Base-by-base conservation (phyloP, 768 basidiomycete species). In the Kwoniella dendrophila region DNA sequence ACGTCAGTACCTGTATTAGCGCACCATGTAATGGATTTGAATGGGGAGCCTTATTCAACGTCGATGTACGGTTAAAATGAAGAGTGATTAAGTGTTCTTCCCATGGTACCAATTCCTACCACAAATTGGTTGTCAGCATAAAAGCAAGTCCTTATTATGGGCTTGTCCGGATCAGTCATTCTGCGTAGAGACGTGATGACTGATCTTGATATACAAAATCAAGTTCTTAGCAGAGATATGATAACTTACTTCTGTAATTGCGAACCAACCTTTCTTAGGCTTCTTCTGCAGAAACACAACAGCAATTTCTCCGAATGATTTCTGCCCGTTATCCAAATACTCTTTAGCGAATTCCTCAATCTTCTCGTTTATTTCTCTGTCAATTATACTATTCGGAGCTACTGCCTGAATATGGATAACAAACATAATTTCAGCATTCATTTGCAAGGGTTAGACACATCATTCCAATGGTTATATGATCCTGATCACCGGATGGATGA, bases 51-150 rank as follows among this genome's bases (percentile, higher is more conserved):
- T 34, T 40, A 43, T 32, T 34, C 29, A 66, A 43, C 20, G 12
- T 20, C 41, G n/a, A n/a, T n/a, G n/a, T n/a, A n/a, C n/a, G n/a
- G n/a, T n/a, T n/a, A n/a, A n/a, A 57, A 34, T 52, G 41, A 4
- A 71, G 44, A 2, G 68, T 69, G 45, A 75, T 71, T 36, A 75
- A 63, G 52, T 75, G 74, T 59, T 73, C 74, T 64, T 75, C 74
- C 74, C 74, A 75, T 27, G 74, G 74, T 10, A 75, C 51, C 40
- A 73, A 62, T 55, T 75, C 74, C 74, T 75, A 34, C 33, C 10
- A 43, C 14, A 8, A 54, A 34, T 34, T 33, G 33, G 26, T 22
- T 11, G 11, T 29, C 27, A 33, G 20, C 22, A 22, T 12, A 29
- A 30, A 2, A 24, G 11, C 24, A 41, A 32, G n/a, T n/a, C n/a